Base-by-base conservation (phyloP, 768 basidiomycete genomes). In the Rhodosporidiobolus odoratus region DNA sequence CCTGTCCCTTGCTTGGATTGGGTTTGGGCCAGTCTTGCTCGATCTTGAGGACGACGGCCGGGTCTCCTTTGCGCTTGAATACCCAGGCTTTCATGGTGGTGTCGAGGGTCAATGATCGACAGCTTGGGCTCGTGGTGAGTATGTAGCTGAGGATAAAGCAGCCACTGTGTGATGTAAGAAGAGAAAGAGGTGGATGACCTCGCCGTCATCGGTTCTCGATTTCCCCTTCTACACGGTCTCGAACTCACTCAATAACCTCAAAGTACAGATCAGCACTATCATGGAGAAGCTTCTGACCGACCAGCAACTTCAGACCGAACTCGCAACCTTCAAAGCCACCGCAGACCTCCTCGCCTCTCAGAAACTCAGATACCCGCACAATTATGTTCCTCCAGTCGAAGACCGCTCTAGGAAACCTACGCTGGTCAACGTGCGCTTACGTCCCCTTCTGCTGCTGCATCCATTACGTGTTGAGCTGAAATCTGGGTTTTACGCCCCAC, bases 1-100 rank as follows among this genome's bases (percentile, higher is more conserved):
- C 80, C 69, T 85, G 79, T 6, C 81, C 83, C n/a, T 73, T 59
- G 17, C 76, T 69, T 0, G 84, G 80, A 17, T 79, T 77, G 1
- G 83, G 78, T 16, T 81, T 76, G 10, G 80, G 78, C 6, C 71
- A 70, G 54, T 80, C 74, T 3, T 69, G 38, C 65, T 75, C 72
- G 53, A 82, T 70, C n/a, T 71, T 53, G 62, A 83, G 77, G 13
- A 78, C 79, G 17, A 77, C 32, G 13, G 71, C 57, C 9, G 82
- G 81, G 12, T 53, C 25, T 53, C 82, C 82, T 12, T 43, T 48
- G 32, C 65, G 53, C 43, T 57, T 69, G 45, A 76, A n/a, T n/a
- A n/a, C 75, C 75, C 75, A 76, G 1, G 75, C 75, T 37, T 63
- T 58, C 74, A 75, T 73, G 4, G n/a, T n/a, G n/a, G n/a, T n/a